Conservation (phyloP, 305 asterid species). For the Fraxinus angustifolia region DNA sequence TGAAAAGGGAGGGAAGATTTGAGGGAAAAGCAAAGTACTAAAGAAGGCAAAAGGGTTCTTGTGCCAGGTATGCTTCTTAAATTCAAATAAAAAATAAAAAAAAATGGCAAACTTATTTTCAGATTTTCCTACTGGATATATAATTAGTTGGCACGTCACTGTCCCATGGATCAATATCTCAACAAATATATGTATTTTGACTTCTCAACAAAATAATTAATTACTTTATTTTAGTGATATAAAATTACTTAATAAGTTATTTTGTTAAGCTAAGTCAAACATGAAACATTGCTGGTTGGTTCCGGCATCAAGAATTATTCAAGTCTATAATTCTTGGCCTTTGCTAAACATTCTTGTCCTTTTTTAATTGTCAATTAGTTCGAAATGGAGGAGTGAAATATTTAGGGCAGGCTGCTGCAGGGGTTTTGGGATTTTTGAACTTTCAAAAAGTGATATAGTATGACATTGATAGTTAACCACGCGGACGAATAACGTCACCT, state of each 20-base stretch:
- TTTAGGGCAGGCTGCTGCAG: neutral
- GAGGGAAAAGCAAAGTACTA: conserved; percentile 56
- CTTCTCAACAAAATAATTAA: neutral
- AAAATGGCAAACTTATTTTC: conserved; percentile 25
- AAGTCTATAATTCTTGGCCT: neutral
- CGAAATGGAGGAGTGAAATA: neutral
- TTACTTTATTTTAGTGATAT: neutral
- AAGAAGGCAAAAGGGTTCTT: conserved; percentile 24
- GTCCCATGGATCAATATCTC: neutral
- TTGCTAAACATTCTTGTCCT: neutral
- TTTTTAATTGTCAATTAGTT: neutral
- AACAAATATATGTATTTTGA: neutral
- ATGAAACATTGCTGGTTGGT: neutral
- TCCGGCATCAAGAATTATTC: neutral
- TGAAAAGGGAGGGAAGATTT: conserved; percentile 64
- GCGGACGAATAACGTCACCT: too few species aligned
- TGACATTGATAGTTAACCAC: too few species aligned
- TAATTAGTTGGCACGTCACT: neutral
- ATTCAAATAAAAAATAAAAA: conserved; percentile 3
- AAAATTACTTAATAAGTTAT: neutral
- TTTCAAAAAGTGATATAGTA: too few species aligned
- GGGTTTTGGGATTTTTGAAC: neutral
- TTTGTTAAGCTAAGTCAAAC: neutral
- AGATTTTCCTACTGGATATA: conserved; percentile 17
- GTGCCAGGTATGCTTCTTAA: conserved; percentile 23